Evolutionary conservation across 495 filamentous ascomycete genomes (phyloP).

Genomic region (Cercophora samala): DNA sequence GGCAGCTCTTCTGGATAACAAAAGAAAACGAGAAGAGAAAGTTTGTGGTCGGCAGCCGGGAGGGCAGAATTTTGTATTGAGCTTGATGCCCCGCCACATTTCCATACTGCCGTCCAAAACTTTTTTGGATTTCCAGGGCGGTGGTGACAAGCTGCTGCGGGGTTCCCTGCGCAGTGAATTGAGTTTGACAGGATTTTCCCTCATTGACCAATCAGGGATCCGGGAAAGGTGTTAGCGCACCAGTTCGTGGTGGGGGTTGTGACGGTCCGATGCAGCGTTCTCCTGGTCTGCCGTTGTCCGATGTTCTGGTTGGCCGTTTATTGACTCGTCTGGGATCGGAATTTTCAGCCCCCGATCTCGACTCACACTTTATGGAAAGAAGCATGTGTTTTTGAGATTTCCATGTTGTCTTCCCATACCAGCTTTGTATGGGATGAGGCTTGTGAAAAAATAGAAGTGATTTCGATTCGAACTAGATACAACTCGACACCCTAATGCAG

Average conservation of each 20-base stretch:
- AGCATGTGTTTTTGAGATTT: background rate
- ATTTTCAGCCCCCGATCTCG: conserved; percentile 21
- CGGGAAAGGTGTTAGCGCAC: conserved; percentile 8
- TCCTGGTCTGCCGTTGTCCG: background rate
- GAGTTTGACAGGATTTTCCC: conserved; percentile 19
- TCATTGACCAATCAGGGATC: conserved; percentile 26
- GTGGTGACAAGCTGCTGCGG: conserved; percentile 21
- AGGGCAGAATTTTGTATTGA: conserved; percentile 22
- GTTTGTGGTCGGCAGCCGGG: conserved; percentile 2
- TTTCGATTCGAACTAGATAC: background rate
- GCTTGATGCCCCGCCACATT: conserved; percentile 23
- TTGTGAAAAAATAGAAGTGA: conserved; percentile 21
- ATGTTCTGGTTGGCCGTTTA: conserved; percentile 10
- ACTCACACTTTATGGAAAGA: background rate
- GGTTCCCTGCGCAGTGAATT: conserved; percentile 17
- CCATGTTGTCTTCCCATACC: background rate
- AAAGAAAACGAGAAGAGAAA: conserved; percentile 12
- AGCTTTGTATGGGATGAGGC: background rate
- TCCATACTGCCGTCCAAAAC: conserved; percentile 20
- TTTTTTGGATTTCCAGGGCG: conserved; percentile 21
- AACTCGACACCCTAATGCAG: background rate
- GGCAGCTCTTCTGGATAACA: conserved; percentile 21
- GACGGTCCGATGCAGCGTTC: conserved; percentile 11
- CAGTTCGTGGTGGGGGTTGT: conserved; percentile 9
- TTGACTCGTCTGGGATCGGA: conserved; percentile 18